Evolutionary conservation across 75 land plant species (phyloP), one percentile per base, ranked within the genome.

Genomic region (Gnetum montanum): DNA sequence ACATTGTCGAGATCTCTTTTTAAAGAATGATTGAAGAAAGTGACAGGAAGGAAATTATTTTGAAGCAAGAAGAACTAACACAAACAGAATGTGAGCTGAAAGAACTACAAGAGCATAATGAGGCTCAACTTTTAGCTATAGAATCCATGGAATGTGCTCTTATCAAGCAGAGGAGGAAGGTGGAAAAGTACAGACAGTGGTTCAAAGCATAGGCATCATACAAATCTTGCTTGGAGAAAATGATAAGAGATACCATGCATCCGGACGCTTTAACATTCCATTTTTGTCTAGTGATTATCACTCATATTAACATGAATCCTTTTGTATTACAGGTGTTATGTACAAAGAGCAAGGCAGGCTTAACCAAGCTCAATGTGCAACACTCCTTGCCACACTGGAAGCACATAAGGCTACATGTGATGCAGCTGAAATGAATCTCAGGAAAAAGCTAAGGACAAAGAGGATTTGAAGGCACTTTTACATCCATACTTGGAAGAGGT

Each of bases 241-340:
- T 94, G 85, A 78, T 90, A 36, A 75, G 91, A 45, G 99, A 94
- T 33, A 89, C 96, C 4, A 77, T 90, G 91, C 99, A 94, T 59
- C 96, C 85, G 98, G n/a, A n/a, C n/a, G n/a, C n/a, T 91, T 76
- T 75, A 90, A 34, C 25, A 27, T 25, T 2, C 18, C 28, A 11
- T n/a, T n/a, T n/a, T n/a, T n/a, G n/a, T n/a, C n/a, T n/a, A n/a
- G n/a, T n/a, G n/a, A n/a, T n/a, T n/a, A n/a, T n/a, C n/a, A 0
- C 16, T 56, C 11, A 19, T 49, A 45, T 22, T 12, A 13, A 43
- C 7, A 12, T 23, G 26, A 60, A 0, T 43, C 38, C 3, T 25
- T 8, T 50, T n/a, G n/a, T n/a, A n/a, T n/a, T n/a, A n/a, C n/a
- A n/a, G n/a, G 77, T 66, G 73, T 94, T 20, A 56, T 86, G 12